A percentile compares a stretch with the other conserved stretches of the same genome.
Evolutionary conservation across 306 rosid genomes (phyloP).

Genomic region (Inga oerstediana): DNA sequence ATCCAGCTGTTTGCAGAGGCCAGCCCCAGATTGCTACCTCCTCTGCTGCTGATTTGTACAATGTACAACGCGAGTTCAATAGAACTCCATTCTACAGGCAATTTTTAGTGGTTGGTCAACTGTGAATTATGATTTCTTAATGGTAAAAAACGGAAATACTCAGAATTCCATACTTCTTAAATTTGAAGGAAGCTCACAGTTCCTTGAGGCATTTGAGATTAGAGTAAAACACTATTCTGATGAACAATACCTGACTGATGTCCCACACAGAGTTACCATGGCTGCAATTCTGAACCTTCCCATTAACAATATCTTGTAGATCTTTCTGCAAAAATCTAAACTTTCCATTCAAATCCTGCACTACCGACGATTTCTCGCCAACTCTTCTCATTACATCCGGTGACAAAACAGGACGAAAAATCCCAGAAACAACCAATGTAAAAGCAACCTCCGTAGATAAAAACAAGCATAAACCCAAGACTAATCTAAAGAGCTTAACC

Average conservation of each 20-base stretch:
- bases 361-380: conserved; percentile 49
- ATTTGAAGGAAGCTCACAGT: neutral
- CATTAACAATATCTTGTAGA: conserved; percentile 46
- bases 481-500: conserved; percentile 24
- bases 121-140: neutral
- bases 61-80: conserved; percentile 65
- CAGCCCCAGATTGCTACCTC: conserved; percentile 89
- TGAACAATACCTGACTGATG: conserved; percentile 65
- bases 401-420: conserved; percentile 47
- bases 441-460: conserved; percentile 43
- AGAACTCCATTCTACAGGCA: conserved; percentile 69
- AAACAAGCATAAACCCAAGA: conserved; percentile 48
- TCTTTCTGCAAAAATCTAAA: conserved; percentile 66
- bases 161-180: neutral
- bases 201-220: neutral
- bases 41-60: conserved; percentile 75
- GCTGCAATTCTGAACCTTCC: conserved; percentile 69
- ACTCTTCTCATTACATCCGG: conserved; percentile 47
- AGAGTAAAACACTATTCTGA: neutral
- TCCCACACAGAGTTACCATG: conserved; percentile 50
- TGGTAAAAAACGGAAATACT: neutral
- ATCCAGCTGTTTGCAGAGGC: conserved; percentile 95
- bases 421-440: conserved; percentile 40
- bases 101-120: neutral
- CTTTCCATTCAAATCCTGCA: conserved; percentile 65